phyloP scores from a whole-genome alignment of 225 moss, liverwort and hornwort species.

The Thuidium tamariscinum region DNA sequence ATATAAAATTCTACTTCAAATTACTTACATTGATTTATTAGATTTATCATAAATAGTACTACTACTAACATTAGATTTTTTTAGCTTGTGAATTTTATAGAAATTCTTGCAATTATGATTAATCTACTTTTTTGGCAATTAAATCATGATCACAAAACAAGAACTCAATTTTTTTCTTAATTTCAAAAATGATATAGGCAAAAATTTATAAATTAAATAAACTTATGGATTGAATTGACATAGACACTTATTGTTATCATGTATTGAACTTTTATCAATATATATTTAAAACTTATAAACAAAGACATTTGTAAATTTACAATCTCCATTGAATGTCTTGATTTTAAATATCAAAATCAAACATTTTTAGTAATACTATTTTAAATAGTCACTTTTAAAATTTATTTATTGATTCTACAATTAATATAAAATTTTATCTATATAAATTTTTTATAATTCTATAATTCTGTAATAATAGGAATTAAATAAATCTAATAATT shows the following conservation, averaged over 20 bases:
- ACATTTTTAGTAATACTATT: too few relatives aligned
- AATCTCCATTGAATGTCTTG: accelerated
- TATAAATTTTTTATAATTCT: too few relatives aligned
- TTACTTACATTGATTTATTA: not conserved
- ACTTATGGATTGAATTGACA: not conserved
- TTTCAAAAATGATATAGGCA: not conserved
- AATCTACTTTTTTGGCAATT: slow-evolving; percentile 24
- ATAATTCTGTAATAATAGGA: too few relatives aligned
- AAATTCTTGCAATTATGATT: slow-evolving; percentile 15
- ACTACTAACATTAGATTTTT: too few relatives aligned
- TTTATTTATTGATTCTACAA: not conserved
- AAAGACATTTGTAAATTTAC: not conserved
- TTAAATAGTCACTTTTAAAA: too few relatives aligned
- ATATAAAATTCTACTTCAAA: not conserved
- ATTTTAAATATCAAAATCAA: not conserved
- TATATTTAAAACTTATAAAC: not conserved
- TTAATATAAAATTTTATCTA: too few relatives aligned
- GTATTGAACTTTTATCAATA: too few relatives aligned
- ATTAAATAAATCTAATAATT: too few relatives aligned
- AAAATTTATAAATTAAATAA: not conserved
- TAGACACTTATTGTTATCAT: too few relatives aligned
- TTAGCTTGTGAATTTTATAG: not conserved
- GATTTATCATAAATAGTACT: not conserved
- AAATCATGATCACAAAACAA: not conserved
- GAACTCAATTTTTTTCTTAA: accelerated